These are phyloP conservation scores for Pyrenophora tritici-repentis DNA, from an alignment of 2,329 filamentous ascomycete species.

Conservation along the genomic window DNA sequence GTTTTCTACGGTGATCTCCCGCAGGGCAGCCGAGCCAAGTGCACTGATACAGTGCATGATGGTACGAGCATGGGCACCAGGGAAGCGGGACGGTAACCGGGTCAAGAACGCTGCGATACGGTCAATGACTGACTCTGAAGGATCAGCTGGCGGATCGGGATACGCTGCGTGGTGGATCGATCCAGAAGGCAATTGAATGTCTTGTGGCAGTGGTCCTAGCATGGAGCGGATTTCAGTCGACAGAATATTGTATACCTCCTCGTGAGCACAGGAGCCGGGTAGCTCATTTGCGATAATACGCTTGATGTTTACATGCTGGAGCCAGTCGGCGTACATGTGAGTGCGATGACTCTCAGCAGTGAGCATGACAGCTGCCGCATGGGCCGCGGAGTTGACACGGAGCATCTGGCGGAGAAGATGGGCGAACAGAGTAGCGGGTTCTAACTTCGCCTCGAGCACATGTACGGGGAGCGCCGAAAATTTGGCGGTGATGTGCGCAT, in stretches of 20 bases:
- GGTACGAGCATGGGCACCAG: constrained; percentile 72
- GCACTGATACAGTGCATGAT: constrained; percentile 78
- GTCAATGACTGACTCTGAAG: constrained; percentile 66
- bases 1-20: constrained; percentile 78
- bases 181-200: constrained; percentile 66
- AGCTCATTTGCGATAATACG: constrained; percentile 62
- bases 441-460: constrained; percentile 83
- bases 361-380: constrained; percentile 91
- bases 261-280: constrained; percentile 57
- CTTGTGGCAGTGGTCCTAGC: constrained; percentile 69
- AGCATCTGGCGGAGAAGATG: constrained; percentile 84
- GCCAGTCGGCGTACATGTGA: constrained; percentile 95
- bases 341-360: constrained; percentile 87
- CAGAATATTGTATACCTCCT: constrained; percentile 61
- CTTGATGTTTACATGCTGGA: constrained; percentile 64
- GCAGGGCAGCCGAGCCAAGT: constrained; percentile 75
- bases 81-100: constrained; percentile 71
- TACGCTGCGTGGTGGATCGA: constrained; percentile 49
- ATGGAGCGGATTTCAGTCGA: constrained; percentile 69
- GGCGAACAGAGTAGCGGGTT: constrained; percentile 86
- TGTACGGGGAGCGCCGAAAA: constrained; percentile 86
- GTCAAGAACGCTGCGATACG: constrained; percentile 76
- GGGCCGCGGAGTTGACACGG: constrained; percentile 89
- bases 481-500: constrained; percentile 79
- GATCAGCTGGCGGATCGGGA: constrained; percentile 32